Evolutionary conservation across 2,329 filamentous ascomycete species (phyloP), one percentile per base, ranked within the genome.

Genomic region (Xylaria sp.): DNA sequence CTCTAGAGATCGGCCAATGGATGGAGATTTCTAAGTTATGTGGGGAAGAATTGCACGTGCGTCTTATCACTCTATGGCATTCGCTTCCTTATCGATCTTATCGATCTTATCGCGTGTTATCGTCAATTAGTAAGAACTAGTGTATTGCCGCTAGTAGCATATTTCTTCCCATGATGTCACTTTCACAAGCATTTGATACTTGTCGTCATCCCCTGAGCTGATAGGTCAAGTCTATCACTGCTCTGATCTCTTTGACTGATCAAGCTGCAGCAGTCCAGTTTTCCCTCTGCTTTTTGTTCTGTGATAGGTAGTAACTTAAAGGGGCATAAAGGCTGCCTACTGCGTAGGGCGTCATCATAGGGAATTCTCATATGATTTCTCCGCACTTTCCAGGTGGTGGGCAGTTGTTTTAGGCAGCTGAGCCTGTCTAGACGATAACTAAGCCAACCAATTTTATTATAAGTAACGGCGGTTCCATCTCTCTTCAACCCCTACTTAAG

Each of bases 81-180:
- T 10, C n/a, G 39, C 11, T 42, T 3, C 7, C 45, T 63, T 65
- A 54, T 59, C 61, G 50, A 29, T 36, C 45, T 58, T 53, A 67
- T 64, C 61, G 42, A n/a, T n/a, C 7, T 36, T 56, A 57, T 50
- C 38, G 31, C 25, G 17, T 20, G 13, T 60, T 39, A 44, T 53
- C 33, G 15, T 39, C 33, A 39, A 25, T 5, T 3, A 13, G 13
- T 7, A 10, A 27, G 13, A 17, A 5, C 4, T n/a, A n/a, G 10
- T 15, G 17, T 7, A 10, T 38, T 39, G 36, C 5, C 53, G 53
- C 53, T 55, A 55, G 22, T 55, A 44, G n/a, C n/a, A n/a, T 36
- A n/a, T n/a, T n/a, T n/a, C 13, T 17, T 3, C 11, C 11, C 4
- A 51, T 63, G 61, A 63, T 25, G 62, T 61, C 62, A 65, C 38